Conservation (phyloP, 2,329 filamentous ascomycete species). For the Scleromitrula shiraiana region DNA sequence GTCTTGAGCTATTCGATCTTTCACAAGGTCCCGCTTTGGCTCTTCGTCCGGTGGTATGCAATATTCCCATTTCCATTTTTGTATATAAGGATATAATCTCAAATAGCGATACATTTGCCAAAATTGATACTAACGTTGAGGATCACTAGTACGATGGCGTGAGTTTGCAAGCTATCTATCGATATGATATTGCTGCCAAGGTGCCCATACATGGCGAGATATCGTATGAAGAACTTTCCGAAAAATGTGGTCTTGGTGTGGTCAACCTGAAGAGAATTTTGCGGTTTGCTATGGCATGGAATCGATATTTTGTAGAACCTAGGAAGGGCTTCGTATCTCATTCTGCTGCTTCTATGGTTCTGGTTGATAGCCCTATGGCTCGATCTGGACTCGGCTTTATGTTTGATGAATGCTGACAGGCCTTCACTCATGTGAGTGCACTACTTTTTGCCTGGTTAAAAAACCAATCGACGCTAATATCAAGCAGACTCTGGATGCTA, state of each 20-base stretch:
- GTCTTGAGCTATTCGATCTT: neutral
- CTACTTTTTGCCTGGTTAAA: neutral
- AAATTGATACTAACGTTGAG: neutral
- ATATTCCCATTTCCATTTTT: no score
- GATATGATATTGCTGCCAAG: neutral
- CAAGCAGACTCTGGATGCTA: neutral
- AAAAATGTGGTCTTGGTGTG: neutral
- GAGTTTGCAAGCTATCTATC: conserved; percentile 1
- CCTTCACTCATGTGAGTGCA: neutral
- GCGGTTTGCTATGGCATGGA: conserved; percentile 1
- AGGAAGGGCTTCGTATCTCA: neutral
- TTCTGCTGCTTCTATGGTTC: neutral
- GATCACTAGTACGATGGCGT: neutral
- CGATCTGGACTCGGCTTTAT: neutral
- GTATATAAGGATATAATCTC: neutral
- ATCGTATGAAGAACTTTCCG: neutral
- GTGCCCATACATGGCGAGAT: conserved; percentile 1
- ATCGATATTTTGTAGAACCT: neutral
- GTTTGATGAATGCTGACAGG: neutral
- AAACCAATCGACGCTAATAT: neutral
- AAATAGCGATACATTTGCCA: neutral
- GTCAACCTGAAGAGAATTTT: neutral
- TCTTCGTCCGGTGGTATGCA: neutral
- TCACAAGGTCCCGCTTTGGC: neutral
- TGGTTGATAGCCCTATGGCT: neutral